phyloP scores from a whole-genome alignment of 768 basidiomycete genomes.

The Panus rudis region DNA sequence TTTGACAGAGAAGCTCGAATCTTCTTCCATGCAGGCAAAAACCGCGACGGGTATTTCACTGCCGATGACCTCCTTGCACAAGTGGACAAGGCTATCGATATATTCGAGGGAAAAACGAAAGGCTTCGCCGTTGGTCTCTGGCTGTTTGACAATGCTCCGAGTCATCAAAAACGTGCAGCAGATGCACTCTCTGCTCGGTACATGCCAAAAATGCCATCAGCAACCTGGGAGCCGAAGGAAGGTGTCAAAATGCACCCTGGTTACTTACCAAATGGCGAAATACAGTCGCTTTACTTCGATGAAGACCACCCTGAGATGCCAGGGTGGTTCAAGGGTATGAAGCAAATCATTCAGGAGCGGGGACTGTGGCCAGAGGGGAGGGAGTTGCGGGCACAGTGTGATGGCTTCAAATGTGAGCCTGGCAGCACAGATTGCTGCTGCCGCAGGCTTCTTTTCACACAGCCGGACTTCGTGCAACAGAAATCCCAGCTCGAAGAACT shows the following conservation, averaged over 20 bases:
- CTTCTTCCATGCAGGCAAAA: slow-evolving; percentile 26
- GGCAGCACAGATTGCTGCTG: slow-evolving; percentile 21
- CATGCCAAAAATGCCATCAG: slow-evolving; percentile 18
- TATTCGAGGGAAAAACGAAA: slow-evolving; percentile 24
- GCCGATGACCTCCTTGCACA: slow-evolving; percentile 20
- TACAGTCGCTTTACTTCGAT: slow-evolving; percentile 16
- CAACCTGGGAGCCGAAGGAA: slow-evolving; percentile 3
- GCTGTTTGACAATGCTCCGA: slow-evolving; percentile 25
- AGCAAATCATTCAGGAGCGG: slow-evolving; percentile 7
- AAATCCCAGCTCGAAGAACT: slow-evolving; percentile 4
- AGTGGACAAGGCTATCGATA: slow-evolving; percentile 23
- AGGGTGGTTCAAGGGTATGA: slow-evolving; percentile 22
- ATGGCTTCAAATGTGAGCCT: slow-evolving; percentile 19
- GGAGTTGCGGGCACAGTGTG: slow-evolving; percentile 17
- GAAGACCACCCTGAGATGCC: slow-evolving; percentile 1
- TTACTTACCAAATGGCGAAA: too few relatives aligned
- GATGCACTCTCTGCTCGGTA: slow-evolving; percentile 22
- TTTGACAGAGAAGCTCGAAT: slow-evolving; percentile 11
- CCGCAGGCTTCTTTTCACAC: slow-evolving; percentile 22
- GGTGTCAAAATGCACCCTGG: slow-evolving; percentile 8
- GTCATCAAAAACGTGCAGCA: slow-evolving; percentile 18
- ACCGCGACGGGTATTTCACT: slow-evolving; percentile 26
- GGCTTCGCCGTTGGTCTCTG: slow-evolving; percentile 19
- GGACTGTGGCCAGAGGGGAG: slow-evolving; percentile 4
- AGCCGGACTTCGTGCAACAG: slow-evolving; percentile 27